Percentiles rank a stretch among this genome's conserved stretches.
Evolutionary conservation across 768 basidiomycete species (phyloP).

Genomic region (Pulveroboletus ravenelii): DNA sequence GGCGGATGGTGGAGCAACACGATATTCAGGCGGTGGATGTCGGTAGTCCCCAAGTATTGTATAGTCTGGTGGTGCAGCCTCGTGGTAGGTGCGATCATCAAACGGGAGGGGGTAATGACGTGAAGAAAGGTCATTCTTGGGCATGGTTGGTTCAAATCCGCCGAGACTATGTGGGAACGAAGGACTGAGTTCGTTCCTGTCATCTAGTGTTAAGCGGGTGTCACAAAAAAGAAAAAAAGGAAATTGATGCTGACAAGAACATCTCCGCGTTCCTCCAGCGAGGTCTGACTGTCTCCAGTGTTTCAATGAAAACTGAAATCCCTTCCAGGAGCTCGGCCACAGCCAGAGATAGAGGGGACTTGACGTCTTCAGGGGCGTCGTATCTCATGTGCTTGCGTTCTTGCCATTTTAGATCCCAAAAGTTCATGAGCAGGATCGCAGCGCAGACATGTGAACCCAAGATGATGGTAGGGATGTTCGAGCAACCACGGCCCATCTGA

Average conservation of each 20-base stretch:
- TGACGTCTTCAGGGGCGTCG: conserved; percentile 25
- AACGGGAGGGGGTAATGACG: conserved; percentile 3
- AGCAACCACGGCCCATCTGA: conserved; percentile 43
- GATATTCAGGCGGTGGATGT: conserved; percentile 14
- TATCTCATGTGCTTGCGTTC: conserved; percentile 32
- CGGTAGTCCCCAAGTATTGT: conserved; percentile 10
- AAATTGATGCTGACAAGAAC: conserved; percentile 30
- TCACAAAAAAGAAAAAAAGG: conserved; percentile 1
- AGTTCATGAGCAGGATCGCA: conserved; percentile 47
- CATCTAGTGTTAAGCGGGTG: conserved; percentile 32
- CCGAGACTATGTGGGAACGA: conserved; percentile 27
- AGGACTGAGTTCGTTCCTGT: conserved; percentile 24
- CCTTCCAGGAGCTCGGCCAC: conserved; percentile 32
- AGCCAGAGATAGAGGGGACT: conserved; percentile 24
- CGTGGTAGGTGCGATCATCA: conserved; percentile 9
- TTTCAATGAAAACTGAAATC: conserved; percentile 26
- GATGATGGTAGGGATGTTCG: conserved; percentile 41
- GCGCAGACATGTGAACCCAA: conserved; percentile 47
- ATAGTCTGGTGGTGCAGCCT: conserved; percentile 13
- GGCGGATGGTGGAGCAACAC: conserved; percentile 4
- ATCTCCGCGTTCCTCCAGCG: conserved; percentile 33
- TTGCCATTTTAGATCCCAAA: conserved; percentile 55
- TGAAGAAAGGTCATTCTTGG: conserved; percentile 8
- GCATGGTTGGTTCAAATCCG: conserved; percentile 17
- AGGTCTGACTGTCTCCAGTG: conserved; percentile 22